Conservation (phyloP, 208 protist genomes). For the Angomonas deanei region DNA sequence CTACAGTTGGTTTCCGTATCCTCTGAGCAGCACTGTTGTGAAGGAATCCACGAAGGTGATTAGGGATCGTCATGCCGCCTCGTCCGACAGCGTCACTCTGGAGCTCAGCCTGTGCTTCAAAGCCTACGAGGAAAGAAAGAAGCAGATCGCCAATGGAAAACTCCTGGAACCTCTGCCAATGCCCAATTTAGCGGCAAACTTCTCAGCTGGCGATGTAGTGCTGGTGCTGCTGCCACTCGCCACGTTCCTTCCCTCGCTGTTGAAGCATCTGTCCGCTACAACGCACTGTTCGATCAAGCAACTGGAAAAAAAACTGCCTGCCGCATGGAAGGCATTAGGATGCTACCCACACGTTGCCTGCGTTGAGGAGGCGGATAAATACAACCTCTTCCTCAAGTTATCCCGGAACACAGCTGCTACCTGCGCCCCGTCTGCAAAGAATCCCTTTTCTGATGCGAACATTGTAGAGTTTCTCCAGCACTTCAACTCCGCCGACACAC, state of each 20-base stretch:
- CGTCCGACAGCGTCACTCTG: too few relatives aligned
- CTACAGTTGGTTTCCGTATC: too few relatives aligned
- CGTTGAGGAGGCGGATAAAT: not conserved
- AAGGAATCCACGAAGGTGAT: not conserved
- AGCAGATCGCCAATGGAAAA: too few relatives aligned
- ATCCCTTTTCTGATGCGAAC: constrained; percentile 39
- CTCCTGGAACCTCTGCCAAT: too few relatives aligned
- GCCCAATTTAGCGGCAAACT: too few relatives aligned
- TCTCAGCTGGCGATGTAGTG: constrained; percentile 1
- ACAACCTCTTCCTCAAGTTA: not conserved
- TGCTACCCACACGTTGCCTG: not conserved
- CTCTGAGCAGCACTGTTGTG: not conserved
- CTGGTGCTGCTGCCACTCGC: constrained; percentile 30
- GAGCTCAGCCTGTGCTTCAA: too few relatives aligned
- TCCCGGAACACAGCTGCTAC: too few relatives aligned
- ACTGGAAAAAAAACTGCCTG: not conserved
- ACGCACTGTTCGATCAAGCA: not conserved
- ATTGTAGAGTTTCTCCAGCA: constrained; percentile 21
- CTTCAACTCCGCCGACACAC: constrained; percentile 13
- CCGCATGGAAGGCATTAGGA: not conserved
- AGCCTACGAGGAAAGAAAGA: too few relatives aligned
- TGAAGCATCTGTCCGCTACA: constrained; percentile 11
- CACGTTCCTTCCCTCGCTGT: constrained; percentile 18
- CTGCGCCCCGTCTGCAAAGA: too few relatives aligned
- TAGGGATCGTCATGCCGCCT: too few relatives aligned